Evolutionary conservation across 2,329 filamentous ascomycete genomes (phyloP).

Genomic region (Colletotrichum viniferum): DNA sequence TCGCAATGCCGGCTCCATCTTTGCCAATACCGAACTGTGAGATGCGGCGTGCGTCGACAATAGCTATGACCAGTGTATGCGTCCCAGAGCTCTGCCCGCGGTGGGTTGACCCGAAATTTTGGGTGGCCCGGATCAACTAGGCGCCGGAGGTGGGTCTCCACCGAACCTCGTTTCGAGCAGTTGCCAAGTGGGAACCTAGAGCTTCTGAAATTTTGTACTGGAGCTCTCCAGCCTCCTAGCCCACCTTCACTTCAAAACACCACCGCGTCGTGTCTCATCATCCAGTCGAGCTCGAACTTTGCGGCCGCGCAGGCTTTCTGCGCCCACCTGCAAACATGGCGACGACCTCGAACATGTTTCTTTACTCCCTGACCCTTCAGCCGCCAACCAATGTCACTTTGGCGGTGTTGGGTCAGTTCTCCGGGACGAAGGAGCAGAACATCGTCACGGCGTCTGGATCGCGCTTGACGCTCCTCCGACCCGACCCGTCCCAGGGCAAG

Average conservation of each 20-base stretch:
- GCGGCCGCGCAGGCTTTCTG: constrained; percentile 56
- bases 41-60: neutral
- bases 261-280: constrained; percentile 12
- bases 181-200: constrained; percentile 12
- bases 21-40: neutral
- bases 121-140: constrained; percentile 16
- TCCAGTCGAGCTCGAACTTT: constrained; percentile 22
- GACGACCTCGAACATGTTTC: constrained; percentile 97
- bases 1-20: constrained; percentile 26
- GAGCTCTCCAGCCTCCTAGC: constrained; percentile 18
- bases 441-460: constrained; percentile 94
- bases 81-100: neutral
- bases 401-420: constrained; percentile 93
- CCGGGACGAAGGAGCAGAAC: constrained; percentile 95
- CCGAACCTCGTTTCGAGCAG: neutral
- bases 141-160: neutral
- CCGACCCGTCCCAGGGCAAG: constrained; percentile 84
- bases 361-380: constrained; percentile 97
- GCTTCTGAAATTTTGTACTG: constrained; percentile 22
- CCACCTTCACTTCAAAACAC: constrained; percentile 11
- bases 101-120: constrained; percentile 19
- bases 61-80: neutral
- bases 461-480: constrained; percentile 83
- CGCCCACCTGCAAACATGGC: constrained; percentile 73
- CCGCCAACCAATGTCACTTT: constrained; percentile 87